Base-by-base conservation (phyloP, 352 stramenopile species). In the Phytophthora megakarya region DNA sequence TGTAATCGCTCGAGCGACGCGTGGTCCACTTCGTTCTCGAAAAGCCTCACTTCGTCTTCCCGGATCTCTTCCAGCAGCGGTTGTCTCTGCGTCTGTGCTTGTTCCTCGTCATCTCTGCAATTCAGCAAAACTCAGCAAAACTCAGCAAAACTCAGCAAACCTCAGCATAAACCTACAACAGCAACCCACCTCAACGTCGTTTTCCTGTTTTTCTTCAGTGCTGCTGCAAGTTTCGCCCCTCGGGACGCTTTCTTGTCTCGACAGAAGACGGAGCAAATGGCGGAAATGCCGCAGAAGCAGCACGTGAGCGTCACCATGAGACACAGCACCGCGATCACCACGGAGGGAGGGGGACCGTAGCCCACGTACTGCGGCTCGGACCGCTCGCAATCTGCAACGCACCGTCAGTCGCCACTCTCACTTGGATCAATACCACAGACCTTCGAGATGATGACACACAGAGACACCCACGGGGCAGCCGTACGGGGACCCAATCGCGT, bases 241-340 rank as follows among this genome's bases (percentile, higher is more conserved):
- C 60, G 65, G 16, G 72, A 75, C 1, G 56, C 37, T 35, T 43
- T 47, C 25, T 68, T 73, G 16, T 39, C 52, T 37, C 76, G 72
- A 54, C 83, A 74, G 47, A 91, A 93, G 15, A 91, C 78, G 12
- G 85, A 88, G 56, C 80, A 93, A 61, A 93, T 91, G 28, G 85
- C 75, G 16, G 75, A 88, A 13, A 92, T 72, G 53, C 85, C 85
- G 55, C 85, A 93, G 19, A 87, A 70, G 62, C 87, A 96, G 77
- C 84, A 93, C 21, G 84, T 88, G n/a, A 93, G 53, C 58, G 81
- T 92, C 26, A 90, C 80, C 42, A 96, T 76, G 1, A 96, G 67
- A 51, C 81, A 92, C 19, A 96, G 70, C 60, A 96, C 87, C 3
- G 83, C 84, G 47, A 96, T 89, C 8, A 96, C 87, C 15, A 96